phyloP scores from a whole-genome alignment of 768 basidiomycete species.

The Lepiota venenata region DNA sequence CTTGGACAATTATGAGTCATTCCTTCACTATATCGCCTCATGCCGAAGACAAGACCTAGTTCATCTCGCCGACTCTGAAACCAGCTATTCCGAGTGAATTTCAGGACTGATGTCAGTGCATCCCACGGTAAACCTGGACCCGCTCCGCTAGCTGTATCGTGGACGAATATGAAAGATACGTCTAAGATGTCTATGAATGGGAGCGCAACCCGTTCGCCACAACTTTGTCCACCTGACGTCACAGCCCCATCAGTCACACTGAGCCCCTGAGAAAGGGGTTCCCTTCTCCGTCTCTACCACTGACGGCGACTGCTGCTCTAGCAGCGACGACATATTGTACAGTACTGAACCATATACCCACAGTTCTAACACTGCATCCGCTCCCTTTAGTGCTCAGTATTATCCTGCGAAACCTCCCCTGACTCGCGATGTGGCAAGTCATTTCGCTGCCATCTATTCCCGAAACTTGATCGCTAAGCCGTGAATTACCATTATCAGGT shows the following conservation, averaged over 20 bases:
- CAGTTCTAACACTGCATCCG: background rate
- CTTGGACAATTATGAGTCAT: background rate
- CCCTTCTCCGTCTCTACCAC: conserved; percentile 5
- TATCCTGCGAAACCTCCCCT: conserved; percentile 20
- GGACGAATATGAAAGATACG: background rate
- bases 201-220: conserved; percentile 8
- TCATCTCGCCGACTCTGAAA: background rate
- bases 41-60: conserved; percentile 1
- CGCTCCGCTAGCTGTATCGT: conserved; percentile 6
- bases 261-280: background rate
- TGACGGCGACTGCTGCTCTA: conserved; percentile 7
- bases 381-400: conserved; percentile 10
- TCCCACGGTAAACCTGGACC: background rate
- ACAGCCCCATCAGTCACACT: conserved; percentile 7
- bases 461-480: conserved; percentile 8
- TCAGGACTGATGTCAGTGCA: background rate
- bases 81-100: background rate
- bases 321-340: conserved; percentile 3
- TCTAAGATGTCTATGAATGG: conserved; percentile 2
- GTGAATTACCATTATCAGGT: conserved; percentile 39
- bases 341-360: conserved; percentile 6
- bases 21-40: background rate
- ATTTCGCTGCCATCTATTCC: conserved; percentile 4
- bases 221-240: background rate
- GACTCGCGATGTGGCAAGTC: conserved; percentile 26